Conservation (phyloP, 73 alveolate species). For the Paramecium sexaurelia region DNA sequence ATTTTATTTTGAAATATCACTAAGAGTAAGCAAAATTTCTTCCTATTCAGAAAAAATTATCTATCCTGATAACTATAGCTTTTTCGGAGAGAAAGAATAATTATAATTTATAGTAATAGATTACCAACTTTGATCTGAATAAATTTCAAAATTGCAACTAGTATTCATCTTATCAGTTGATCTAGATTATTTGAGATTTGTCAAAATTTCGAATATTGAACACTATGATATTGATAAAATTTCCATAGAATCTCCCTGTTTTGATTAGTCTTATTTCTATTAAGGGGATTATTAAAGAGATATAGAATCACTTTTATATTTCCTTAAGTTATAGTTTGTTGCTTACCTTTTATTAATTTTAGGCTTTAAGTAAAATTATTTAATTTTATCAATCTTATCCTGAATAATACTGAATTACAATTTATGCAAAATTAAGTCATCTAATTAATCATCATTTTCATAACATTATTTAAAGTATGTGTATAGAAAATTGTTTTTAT, state of each 20-base stretch:
- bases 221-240: background rate
- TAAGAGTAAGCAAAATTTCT: background rate
- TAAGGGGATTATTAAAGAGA: background rate
- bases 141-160: background rate
- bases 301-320: conserved; percentile 3
- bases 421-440: background rate
- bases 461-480: background rate
- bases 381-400: background rate
- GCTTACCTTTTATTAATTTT: background rate
- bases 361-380: background rate
- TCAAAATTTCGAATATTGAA: background rate
- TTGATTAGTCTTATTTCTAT: background rate
- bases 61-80: background rate
- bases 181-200: background rate
- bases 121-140: background rate
- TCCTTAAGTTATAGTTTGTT: background rate
- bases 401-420: background rate
- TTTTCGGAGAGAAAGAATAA: background rate
- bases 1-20: background rate
- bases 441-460: background rate
- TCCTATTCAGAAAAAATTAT: background rate
- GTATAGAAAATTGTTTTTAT: background rate
- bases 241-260: background rate
- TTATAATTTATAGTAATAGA: background rate
- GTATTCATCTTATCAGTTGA: background rate